A percentile compares a stretch with the other conserved stretches of the same genome.
phyloP scores from a whole-genome alignment of 805 yeast genomes.

The Vanderwaltozyma yarrowii region DNA sequence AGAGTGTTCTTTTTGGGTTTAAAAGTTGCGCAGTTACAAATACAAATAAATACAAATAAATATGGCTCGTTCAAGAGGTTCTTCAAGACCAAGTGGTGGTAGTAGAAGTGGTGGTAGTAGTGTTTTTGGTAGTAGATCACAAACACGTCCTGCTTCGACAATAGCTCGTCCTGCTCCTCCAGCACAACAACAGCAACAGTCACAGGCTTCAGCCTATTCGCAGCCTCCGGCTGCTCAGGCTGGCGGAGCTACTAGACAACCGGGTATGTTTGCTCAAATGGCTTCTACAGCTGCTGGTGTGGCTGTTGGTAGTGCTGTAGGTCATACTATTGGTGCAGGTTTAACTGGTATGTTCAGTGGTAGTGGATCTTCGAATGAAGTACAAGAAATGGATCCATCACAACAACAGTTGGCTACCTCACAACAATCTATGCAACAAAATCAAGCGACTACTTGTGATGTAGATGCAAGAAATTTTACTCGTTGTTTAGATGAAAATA shows the following conservation, averaged over 20 bases:
- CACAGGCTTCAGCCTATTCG: constrained; percentile 34
- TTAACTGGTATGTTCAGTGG: constrained; percentile 78
- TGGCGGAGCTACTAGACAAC: constrained; percentile 35
- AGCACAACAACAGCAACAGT: constrained; percentile 37
- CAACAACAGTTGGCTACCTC: constrained; percentile 28
- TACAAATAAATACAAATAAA: constrained; percentile 1
- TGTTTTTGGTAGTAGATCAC: constrained; percentile 16
- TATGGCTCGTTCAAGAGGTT: constrained; percentile 36
- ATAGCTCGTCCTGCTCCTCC: constrained; percentile 69
- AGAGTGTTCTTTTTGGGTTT: too few species aligned
- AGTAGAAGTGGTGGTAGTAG: constrained; percentile 16
- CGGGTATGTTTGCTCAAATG: constrained; percentile 94
- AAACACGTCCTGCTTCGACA: constrained; percentile 64
- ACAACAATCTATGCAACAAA: constrained; percentile 29
- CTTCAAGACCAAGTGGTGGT: constrained; percentile 19
- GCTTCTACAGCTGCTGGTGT: constrained; percentile 99
- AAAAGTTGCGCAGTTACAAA: too few species aligned
- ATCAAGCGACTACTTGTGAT: constrained; percentile 46
- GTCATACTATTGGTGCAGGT: constrained; percentile 96
- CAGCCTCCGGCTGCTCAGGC: constrained; percentile 41
- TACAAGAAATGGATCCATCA: constrained; percentile 29
- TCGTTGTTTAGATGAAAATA: constrained; percentile 86
- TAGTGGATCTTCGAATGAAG: constrained; percentile 34
- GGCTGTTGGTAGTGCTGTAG: constrained; percentile 95
- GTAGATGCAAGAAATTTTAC: constrained; percentile 92